phyloP scores from a whole-genome alignment of 305 asterid species.

The Fraxinus greggii region DNA sequence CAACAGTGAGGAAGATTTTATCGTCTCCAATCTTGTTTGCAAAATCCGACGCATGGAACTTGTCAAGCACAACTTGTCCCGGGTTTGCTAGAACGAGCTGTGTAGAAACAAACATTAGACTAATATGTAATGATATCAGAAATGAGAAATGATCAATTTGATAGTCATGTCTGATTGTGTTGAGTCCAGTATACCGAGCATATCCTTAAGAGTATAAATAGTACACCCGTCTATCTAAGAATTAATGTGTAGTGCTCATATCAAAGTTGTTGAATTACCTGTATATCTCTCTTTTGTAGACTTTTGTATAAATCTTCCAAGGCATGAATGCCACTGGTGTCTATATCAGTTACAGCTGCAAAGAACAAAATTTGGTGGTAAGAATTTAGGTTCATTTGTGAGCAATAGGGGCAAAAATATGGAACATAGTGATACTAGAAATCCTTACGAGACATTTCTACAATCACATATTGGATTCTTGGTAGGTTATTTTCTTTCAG shows the following conservation, averaged over 20 bases:
- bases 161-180: neutral
- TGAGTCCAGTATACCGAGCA: neutral
- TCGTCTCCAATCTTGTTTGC: constrained; percentile 54
- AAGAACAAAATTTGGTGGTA: neutral
- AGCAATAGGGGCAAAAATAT: neutral
- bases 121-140: neutral
- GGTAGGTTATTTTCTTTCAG: constrained; percentile 30
- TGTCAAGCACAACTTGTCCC: constrained; percentile 58
- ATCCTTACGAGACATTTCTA: constrained; percentile 78
- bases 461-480: constrained; percentile 49
- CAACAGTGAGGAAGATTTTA: constrained; percentile 61
- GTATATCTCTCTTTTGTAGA: constrained; percentile 54
- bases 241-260: neutral
- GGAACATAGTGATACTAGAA: neutral
- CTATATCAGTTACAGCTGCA: constrained; percentile 93
- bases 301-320: constrained; percentile 63
- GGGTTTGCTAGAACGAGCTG: constrained; percentile 80
- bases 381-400: neutral
- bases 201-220: neutral
- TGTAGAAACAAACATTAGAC: neutral
- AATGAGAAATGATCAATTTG: neutral
- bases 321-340: constrained; percentile 82
- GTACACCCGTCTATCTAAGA: neutral
- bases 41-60: constrained; percentile 56
- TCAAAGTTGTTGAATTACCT: constrained; percentile 36